These are phyloP conservation scores for Eutypa lata DNA, from an alignment of 2,329 filamentous ascomycete species.

Conservation along the genomic window DNA sequence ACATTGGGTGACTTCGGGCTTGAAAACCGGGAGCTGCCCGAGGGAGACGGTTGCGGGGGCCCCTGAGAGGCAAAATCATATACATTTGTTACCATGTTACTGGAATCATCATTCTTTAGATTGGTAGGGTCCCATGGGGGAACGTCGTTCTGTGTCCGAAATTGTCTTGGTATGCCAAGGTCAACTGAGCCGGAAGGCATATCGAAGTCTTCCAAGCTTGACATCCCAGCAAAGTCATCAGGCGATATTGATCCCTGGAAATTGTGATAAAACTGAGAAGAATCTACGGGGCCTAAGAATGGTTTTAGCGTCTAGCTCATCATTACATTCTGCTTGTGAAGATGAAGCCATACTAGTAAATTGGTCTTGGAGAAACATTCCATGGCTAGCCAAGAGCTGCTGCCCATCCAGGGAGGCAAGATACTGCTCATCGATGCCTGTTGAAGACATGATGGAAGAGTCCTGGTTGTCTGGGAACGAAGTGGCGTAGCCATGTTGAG, in stretches of 20 bases:
- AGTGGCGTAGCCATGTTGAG: slow-evolving; percentile 30
- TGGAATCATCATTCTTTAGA: slow-evolving; percentile 29
- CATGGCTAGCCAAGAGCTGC: slow-evolving; percentile 35
- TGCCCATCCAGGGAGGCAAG: slow-evolving; percentile 23
- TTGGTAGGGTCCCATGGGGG: slow-evolving; percentile 42
- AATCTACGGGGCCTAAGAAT: slow-evolving; percentile 8
- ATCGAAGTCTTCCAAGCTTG: slow-evolving; percentile 26
- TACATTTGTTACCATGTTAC: slow-evolving; percentile 32
- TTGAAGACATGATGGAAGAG: slow-evolving; percentile 27
- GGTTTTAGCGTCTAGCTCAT: slow-evolving; percentile 7
- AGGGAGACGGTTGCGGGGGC: slow-evolving; percentile 14
- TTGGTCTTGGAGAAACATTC: slow-evolving; percentile 36
- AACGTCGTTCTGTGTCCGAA: slow-evolving; percentile 34
- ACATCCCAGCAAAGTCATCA: slow-evolving; percentile 8
- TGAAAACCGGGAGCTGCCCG: slow-evolving; percentile 19
- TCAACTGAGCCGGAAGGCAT: slow-evolving; percentile 26
- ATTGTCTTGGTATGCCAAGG: slow-evolving; percentile 35
- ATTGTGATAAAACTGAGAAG: slow-evolving; percentile 21
- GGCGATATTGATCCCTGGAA: slow-evolving; percentile 26
- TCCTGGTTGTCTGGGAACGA: slow-evolving; percentile 30
- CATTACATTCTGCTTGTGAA: background rate
- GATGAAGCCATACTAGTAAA: slow-evolving; percentile 26
- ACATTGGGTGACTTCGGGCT: slow-evolving; percentile 24
- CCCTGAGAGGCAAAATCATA: slow-evolving; percentile 28
- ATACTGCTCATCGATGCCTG: slow-evolving; percentile 28